Evolutionary conservation across 345 rosid species (phyloP), one percentile per base, ranked within the genome.

Genomic region (Bruguiera sexangula): DNA sequence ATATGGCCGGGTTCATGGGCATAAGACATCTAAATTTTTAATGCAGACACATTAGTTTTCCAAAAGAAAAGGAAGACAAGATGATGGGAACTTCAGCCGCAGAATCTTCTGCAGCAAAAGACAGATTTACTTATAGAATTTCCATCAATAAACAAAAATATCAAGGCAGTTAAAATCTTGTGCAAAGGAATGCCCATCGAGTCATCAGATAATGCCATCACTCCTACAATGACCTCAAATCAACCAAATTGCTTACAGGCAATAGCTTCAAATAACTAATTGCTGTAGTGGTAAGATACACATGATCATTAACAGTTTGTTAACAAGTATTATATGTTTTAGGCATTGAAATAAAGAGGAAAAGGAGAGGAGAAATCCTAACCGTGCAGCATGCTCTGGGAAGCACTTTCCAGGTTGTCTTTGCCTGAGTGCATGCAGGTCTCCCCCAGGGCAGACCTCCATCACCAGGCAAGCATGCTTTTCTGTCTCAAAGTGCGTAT

Each of bases 401-500:
- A 94, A 93, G 80, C 77, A 84, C 70, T 94, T 91, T 46, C 96
- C 97, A 4, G 87, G 96, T 79, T 89, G 97, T 66, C 84, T 87
- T 75, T 91, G 97, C 78, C 91, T 65, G 67, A 91, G 90, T 30
- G 90, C 83, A 77, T 91, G 90, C 73, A 94, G 74, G 74, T 91
- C 97, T 60, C 98, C 98, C 0, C 96, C 97, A n/a, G 98, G 97
- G 75, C 98, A 94, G 70, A 88, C 91, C 86, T 94, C 98, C 97
- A 93, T 91, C n/a, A 93, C 85, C 79, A 93, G 80, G 81, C 96
- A 91, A 24, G 97, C 79, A 73, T 78, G 81, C 75, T 83, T 89
- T 65, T 86, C 86, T 0, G 98, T 89, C 82, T 94, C 96, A 74
- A 94, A 94, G 71, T 91, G 96, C 0, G 93, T 26, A 43, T 94